Evolutionary conservation across 768 basidiomycete genomes (phyloP).

Genomic region (Rickenella mellea): DNA sequence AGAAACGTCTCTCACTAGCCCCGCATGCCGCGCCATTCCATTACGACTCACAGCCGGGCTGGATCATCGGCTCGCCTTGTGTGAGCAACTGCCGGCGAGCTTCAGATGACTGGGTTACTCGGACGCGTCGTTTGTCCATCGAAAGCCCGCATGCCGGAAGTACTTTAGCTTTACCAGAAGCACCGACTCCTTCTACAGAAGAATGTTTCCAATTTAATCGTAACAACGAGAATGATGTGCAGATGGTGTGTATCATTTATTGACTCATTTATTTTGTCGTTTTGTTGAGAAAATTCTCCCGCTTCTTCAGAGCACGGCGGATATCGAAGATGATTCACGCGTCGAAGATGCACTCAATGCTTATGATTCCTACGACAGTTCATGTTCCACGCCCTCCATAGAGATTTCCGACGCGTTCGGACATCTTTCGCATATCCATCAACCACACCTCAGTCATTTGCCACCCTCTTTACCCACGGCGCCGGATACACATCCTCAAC

Average conservation of each 20-base stretch:
- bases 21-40: slow-evolving; percentile 17
- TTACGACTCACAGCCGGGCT: slow-evolving; percentile 6
- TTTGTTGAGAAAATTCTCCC: background rate
- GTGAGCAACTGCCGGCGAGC: too few species aligned
- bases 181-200: slow-evolving; percentile 5
- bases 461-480: background rate
- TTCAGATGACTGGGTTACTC: slow-evolving; percentile 70
- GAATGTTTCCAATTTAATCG: slow-evolving; percentile 8
- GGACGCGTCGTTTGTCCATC: slow-evolving; percentile 59
- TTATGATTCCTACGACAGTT: too few species aligned
- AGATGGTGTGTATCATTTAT: slow-evolving; percentile 1
- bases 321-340: too few species aligned
- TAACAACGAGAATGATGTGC: slow-evolving; percentile 7
- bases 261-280: background rate
- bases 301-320: too few species aligned
- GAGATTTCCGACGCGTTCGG: too few species aligned
- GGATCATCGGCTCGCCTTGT: too few species aligned
- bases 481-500: too few species aligned
- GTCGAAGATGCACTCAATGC: too few species aligned
- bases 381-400: too few species aligned
- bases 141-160: slow-evolving; percentile 34
- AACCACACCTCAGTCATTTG: background rate
- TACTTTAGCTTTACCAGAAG: background rate
- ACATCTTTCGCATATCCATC: background rate
- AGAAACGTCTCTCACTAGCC: slow-evolving; percentile 53